Base-by-base conservation (phyloP, 495 filamentous ascomycete species). In the Penicillium daleae region DNA sequence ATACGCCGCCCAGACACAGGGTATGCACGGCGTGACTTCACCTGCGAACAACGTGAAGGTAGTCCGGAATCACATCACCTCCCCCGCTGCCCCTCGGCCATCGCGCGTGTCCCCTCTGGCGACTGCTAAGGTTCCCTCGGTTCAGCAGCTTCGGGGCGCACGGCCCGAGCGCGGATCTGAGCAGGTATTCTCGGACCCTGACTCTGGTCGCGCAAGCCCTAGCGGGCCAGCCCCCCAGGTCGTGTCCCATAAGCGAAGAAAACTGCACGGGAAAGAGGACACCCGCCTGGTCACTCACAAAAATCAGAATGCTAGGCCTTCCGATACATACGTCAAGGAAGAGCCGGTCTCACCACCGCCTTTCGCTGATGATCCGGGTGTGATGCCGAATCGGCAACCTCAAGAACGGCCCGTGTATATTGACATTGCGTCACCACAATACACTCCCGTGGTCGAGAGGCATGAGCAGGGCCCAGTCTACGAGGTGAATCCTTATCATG, bases 261-360 rank as follows among this genome's bases (percentile, higher is more conserved):
- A 80, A 49, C 61, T 78, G 24, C 69, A 73, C 31, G 78, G 78
- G 49, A 72, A 67, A 22, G 70, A 75, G 7, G 68, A 66, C 19
- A 26, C 68, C 37, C 76, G 71, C 52, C 69, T 71, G 53, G 69
- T 68, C 12, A 61, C 66, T 31, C 64, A 72, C 57, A 73, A 66
- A 62, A 68, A 70, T 35, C 74, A 69, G 55, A 65, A 69, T 63
- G 60, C 63, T 56, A 69, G 66, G 21, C 71, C 77, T 44, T 70
- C 77, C 24, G 81, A 80, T 48, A 82, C 90, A 8, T 85, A 85
- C 67, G 92, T 97, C 70, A 97, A 97, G 70, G 84, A 89, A 62
- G 93, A 97, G 72, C 93, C 93, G 8, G 82, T 89, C 13, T 97
- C 93, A 1, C 91, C 91, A 3, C 92, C 91, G 21, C 91, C 90